phyloP scores from a whole-genome alignment of 495 filamentous ascomycete genomes.

The Friedmanniomyces endolithicus region DNA sequence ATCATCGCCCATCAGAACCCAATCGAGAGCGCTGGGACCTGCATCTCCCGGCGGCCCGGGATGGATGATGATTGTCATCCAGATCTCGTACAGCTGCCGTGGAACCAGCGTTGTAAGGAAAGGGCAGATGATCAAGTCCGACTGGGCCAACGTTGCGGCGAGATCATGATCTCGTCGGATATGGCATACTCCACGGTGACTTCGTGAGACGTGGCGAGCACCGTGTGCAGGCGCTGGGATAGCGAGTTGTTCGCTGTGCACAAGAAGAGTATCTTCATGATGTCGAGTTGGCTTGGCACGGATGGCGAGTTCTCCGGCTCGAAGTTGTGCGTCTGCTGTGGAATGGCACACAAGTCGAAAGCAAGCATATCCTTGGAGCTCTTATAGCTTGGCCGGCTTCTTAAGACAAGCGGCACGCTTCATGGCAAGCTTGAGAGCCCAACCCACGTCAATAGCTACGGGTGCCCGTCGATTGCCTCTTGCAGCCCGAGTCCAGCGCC shows the following conservation, averaged over 20 bases:
- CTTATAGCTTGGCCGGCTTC: not conserved
- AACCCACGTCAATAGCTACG: not conserved
- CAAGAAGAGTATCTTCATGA: slow-evolving; percentile 13
- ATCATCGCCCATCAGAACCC: slow-evolving; percentile 12
- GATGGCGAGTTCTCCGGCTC: not conserved
- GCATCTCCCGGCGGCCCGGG: slow-evolving; percentile 12
- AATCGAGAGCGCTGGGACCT: slow-evolving; percentile 12
- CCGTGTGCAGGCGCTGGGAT: slow-evolving; percentile 10
- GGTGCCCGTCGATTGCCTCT: not conserved
- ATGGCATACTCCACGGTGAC: slow-evolving; percentile 12
- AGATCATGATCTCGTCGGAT: slow-evolving; percentile 11
- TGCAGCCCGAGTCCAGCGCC: not conserved
- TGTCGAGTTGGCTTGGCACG: not conserved
- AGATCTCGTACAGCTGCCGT: slow-evolving; percentile 2
- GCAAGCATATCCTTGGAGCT: not conserved
- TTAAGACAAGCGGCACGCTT: not conserved
- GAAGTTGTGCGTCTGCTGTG: not conserved
- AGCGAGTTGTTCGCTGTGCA: slow-evolving; percentile 15
- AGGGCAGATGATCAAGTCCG: slow-evolving; percentile 8
- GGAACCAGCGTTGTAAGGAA: slow-evolving; percentile 11
- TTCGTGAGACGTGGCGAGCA: slow-evolving; percentile 1
- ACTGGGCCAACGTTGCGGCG: not conserved
- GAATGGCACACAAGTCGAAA: not conserved
- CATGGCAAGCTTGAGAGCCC: not conserved
- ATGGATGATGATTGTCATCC: slow-evolving; percentile 8